Evolutionary conservation across 1,139 yeast genomes (phyloP).

Genomic region (Sugiyamaella japonica): DNA sequence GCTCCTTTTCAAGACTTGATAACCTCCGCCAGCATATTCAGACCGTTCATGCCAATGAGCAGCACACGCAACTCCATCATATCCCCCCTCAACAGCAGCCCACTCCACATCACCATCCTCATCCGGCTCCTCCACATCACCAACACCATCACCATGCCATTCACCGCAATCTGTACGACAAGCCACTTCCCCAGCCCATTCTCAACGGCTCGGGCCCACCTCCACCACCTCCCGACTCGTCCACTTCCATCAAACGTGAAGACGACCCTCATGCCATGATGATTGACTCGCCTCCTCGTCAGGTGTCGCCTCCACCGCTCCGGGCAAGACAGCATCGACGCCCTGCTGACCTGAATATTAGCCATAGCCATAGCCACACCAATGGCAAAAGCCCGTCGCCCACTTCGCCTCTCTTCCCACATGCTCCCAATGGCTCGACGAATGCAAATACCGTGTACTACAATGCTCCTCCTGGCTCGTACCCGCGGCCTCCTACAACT

Average conservation of each 20-base stretch:
- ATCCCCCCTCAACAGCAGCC: constrained; percentile 15
- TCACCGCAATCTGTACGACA: constrained; percentile 20
- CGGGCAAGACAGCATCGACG: constrained; percentile 23
- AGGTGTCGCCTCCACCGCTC: constrained; percentile 6
- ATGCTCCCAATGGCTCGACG: background rate
- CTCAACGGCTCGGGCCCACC: background rate
- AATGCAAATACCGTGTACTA: constrained; percentile 14
- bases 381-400: constrained; percentile 18
- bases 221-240: too few relatives aligned
- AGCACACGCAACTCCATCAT: constrained; percentile 37
- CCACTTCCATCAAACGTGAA: constrained; percentile 1
- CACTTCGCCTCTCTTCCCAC: constrained; percentile 23
- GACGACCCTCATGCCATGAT: constrained; percentile 18
- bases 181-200: constrained; percentile 20
- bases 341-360: constrained; percentile 21
- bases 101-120: constrained; percentile 17
- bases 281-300: constrained; percentile 19
- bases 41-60: constrained; percentile 85
- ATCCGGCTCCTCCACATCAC: constrained; percentile 15
- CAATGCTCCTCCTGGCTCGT: constrained; percentile 19
- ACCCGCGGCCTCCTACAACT: constrained; percentile 12
- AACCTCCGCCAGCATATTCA: constrained; percentile 90
- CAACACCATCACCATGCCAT: constrained; percentile 19
- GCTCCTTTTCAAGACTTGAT: constrained; percentile 80
- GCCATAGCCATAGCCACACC: background rate